A percentile compares a stretch with the other conserved stretches of the same genome.
phyloP scores from a whole-genome alignment of 1,284 basidiomycete genomes.

The Apiotrichum mycotoxinovorans region DNA sequence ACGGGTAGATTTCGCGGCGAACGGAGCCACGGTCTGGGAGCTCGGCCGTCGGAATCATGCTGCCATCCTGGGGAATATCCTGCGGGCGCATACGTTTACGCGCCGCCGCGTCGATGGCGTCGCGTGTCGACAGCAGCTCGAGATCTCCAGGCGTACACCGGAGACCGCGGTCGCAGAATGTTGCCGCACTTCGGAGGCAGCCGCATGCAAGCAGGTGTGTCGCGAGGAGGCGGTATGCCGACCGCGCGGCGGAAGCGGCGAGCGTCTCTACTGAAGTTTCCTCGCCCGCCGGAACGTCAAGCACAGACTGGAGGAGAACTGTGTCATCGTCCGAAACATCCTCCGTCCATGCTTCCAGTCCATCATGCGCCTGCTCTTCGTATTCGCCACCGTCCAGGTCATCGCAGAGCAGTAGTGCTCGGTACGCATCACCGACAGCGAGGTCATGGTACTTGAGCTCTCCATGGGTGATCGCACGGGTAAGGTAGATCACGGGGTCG shows the following conservation, averaged over 20 bases:
- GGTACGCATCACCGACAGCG: slow-evolving; percentile 15
- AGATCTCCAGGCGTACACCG: slow-evolving; percentile 1
- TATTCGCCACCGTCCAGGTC: slow-evolving; percentile 15
- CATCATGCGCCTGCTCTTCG: slow-evolving; percentile 9
- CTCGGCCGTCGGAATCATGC: slow-evolving; percentile 2
- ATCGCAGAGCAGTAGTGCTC: slow-evolving; percentile 16
- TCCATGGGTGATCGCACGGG: background rate
- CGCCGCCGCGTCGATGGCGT: background rate
- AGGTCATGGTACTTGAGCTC: slow-evolving; percentile 16
- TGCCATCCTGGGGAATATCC: background rate
- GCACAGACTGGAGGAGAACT: background rate
- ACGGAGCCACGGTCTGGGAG: slow-evolving; percentile 7
- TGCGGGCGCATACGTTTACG: slow-evolving; percentile 3
- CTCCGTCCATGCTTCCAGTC: background rate
- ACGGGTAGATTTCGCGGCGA: slow-evolving; percentile 16
- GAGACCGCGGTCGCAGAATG: slow-evolving; percentile 11
- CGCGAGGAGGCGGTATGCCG: slow-evolving; percentile 13
- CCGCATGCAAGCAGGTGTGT: slow-evolving; percentile 6
- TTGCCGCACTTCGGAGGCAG: slow-evolving; percentile 10
- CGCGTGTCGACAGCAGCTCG: background rate
- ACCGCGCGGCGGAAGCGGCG: background rate
- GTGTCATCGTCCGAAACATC: background rate
- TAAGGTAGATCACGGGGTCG: slow-evolving; percentile 12
- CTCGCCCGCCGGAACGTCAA: background rate
- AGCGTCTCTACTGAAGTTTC: background rate